A percentile compares a stretch with the other conserved stretches of the same genome.
These are phyloP conservation scores for Sporothrix pallida DNA, from an alignment of 2,329 filamentous ascomycete genomes.

Conservation along the genomic window DNA sequence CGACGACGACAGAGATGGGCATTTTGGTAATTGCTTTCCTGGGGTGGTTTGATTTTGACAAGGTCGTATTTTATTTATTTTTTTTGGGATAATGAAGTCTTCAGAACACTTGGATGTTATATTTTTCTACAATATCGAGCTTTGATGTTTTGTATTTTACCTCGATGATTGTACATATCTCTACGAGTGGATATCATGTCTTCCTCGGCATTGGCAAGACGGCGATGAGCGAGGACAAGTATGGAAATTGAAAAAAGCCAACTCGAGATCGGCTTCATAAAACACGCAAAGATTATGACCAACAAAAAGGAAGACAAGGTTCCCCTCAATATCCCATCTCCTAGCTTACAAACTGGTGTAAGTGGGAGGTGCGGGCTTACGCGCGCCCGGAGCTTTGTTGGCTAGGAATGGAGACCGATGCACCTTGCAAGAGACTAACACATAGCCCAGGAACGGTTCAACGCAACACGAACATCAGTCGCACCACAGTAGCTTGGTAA, in stretches of 20 bases:
- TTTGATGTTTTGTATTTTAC: too few relatives aligned
- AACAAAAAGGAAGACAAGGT: neutral
- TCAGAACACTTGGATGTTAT: too few relatives aligned
- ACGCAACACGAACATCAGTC: too few relatives aligned
- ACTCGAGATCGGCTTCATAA: neutral
- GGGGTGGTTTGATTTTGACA: neutral
- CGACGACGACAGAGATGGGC: conserved; percentile 22
- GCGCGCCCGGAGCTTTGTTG: neutral
- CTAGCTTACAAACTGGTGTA: neutral
- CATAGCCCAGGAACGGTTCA: neutral
- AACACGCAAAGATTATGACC: neutral
- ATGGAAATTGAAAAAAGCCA: neutral
- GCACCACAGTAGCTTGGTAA: neutral
- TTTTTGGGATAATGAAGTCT: neutral
- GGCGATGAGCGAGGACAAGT: neutral
- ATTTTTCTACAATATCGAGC: too few relatives aligned
- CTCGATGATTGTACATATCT: too few relatives aligned
- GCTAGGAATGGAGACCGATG: neutral
- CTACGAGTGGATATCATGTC: too few relatives aligned
- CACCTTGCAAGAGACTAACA: neutral
- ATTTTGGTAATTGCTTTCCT: neutral
- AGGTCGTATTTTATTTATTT: neutral
- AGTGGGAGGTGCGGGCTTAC: neutral
- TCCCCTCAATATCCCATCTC: neutral
- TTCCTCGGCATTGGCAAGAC: neutral